phyloP scores from a whole-genome alignment of 169 alveolate species.

The Eimeria necatrix region DNA sequence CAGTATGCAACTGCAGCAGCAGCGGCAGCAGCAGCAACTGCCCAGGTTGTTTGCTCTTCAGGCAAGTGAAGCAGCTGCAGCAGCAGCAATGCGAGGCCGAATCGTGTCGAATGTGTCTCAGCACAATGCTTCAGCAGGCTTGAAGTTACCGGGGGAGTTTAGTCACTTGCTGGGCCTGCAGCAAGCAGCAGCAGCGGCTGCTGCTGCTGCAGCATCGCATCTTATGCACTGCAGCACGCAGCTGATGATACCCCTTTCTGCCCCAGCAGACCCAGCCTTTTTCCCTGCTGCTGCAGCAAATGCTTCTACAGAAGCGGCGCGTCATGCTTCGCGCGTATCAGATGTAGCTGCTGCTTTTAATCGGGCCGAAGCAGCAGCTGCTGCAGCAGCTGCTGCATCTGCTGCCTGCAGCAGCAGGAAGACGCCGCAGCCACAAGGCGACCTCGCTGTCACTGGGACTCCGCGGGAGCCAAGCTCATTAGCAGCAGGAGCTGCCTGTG shows the following conservation, averaged over 20 bases:
- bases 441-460: not conserved
- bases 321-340: constrained; percentile 9
- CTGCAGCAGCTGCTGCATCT: not conserved
- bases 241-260: not conserved
- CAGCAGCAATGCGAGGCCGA: constrained; percentile 27
- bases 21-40: constrained; percentile 26
- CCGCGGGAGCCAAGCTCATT: not conserved
- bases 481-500: not conserved
- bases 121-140: not conserved
- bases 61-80: not conserved
- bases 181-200: constrained; percentile 54
- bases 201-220: constrained; percentile 13
- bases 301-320: not conserved
- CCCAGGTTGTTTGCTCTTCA: not conserved
- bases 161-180: not conserved
- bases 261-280: not conserved
- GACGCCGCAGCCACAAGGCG: not conserved
- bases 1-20: constrained; percentile 11
- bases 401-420: not conserved
- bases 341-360: constrained; percentile 26
- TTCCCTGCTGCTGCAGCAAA: constrained; percentile 41
- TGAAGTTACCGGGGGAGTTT: not conserved
- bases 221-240: constrained; percentile 46
- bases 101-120: not conserved
- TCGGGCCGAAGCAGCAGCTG: constrained; percentile 48